Evolutionary conservation across 2,329 filamentous ascomycete species (phyloP).

Genomic region (Blastomyces emzantsi): DNA sequence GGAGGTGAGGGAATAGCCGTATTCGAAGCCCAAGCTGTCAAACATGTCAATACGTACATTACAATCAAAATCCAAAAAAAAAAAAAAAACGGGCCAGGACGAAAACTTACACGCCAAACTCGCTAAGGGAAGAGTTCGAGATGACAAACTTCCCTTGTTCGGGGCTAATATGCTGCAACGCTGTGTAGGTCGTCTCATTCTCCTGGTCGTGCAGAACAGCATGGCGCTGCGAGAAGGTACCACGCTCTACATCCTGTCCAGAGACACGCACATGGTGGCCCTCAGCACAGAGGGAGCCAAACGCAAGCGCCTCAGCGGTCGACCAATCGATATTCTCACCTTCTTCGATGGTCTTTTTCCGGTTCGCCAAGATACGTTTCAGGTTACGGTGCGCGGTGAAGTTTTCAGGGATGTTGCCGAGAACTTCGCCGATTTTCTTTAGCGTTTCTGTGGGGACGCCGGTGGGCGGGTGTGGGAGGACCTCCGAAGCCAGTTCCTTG

Average conservation of each 20-base stretch:
- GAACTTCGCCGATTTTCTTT: constrained; percentile 71
- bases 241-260: constrained; percentile 97
- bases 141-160: constrained; percentile 96
- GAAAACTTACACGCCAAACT: constrained; percentile 53
- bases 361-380: constrained; percentile 84
- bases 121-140: constrained; percentile 81
- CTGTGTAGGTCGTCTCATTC: constrained; percentile 84
- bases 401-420: constrained; percentile 69
- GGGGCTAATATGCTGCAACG: constrained; percentile 77
- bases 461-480: constrained; percentile 84
- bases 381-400: constrained; percentile 92
- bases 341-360: constrained; percentile 85
- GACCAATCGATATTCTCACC: constrained; percentile 97
- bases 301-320: constrained; percentile 90
- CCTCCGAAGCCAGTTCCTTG: constrained; percentile 90
- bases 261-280: constrained; percentile 97
- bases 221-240: constrained; percentile 97
- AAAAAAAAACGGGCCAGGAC: neutral
- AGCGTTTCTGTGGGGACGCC: constrained; percentile 64
- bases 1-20: constrained; percentile 94
- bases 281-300: constrained; percentile 82
- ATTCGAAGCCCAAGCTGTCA: constrained; percentile 83
- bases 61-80: neutral
- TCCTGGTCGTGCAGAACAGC: constrained; percentile 97
- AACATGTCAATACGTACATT: constrained; percentile 42